Evolutionary conservation across 768 basidiomycete species (phyloP).

Genomic region (Trametes coccinea): DNA sequence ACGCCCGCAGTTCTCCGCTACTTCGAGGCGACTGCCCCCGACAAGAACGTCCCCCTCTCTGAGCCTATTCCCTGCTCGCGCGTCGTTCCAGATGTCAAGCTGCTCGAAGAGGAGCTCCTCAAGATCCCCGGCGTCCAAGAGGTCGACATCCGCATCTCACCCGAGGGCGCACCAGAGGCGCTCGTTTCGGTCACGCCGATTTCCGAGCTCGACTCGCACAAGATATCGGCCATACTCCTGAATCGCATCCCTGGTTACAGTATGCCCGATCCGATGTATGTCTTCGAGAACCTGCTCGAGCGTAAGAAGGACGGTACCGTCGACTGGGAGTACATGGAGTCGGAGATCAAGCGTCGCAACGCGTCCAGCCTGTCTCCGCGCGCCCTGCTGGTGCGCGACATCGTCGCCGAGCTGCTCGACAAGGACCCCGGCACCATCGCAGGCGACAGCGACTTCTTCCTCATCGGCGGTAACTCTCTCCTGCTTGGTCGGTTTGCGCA

Average conservation of each 20-base stretch:
- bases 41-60: conserved; percentile 35
- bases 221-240: conserved; percentile 22
- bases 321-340: conserved; percentile 19
- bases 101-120: conserved; percentile 33
- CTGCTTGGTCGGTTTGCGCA: conserved; percentile 49
- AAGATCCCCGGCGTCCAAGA: conserved; percentile 36
- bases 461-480: conserved; percentile 78
- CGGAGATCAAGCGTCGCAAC: conserved; percentile 14
- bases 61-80: conserved; percentile 39
- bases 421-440: conserved; percentile 74
- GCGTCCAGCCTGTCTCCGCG: conserved; percentile 7
- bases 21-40: conserved; percentile 40
- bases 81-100: conserved; percentile 34
- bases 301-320: conserved; percentile 14
- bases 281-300: conserved; percentile 27
- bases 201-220: conserved; percentile 24
- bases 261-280: conserved; percentile 39
- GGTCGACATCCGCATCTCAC: conserved; percentile 35
- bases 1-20: conserved; percentile 39
- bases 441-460: conserved; percentile 95
- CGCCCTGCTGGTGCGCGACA: conserved; percentile 11
- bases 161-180: conserved; percentile 39
- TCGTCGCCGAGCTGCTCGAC: conserved; percentile 14
- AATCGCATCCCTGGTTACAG: conserved; percentile 40
- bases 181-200: conserved; percentile 37